These are phyloP conservation scores for Fusarium continuum DNA, from an alignment of 2,329 filamentous ascomycete species.

Conservation along the genomic window DNA sequence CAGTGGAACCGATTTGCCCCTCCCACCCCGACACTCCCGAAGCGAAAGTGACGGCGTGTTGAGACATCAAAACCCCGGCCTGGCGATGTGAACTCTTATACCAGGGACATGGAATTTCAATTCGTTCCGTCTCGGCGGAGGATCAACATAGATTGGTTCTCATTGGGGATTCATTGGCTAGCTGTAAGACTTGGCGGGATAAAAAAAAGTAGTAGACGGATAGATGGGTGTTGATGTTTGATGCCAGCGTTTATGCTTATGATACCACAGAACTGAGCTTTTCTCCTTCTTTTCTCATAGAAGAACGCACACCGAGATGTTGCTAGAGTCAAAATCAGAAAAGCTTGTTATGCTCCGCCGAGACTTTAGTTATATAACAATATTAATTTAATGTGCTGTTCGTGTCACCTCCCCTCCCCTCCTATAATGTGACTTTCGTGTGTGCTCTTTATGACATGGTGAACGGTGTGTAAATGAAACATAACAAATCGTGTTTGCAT, in stretches of 20 bases:
- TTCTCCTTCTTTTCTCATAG: conserved; percentile 28
- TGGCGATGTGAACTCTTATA: conserved; percentile 14
- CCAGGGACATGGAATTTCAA: conserved; percentile 12
- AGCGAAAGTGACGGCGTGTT: conserved; percentile 23
- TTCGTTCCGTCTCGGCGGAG: conserved; percentile 32
- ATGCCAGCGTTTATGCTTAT: conserved; percentile 41
- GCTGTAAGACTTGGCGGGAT: conserved; percentile 6
- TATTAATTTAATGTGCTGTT: conserved; percentile 34
- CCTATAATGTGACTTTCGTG: neutral
- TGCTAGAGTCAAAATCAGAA: conserved; percentile 35
- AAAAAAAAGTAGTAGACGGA: conserved; percentile 20
- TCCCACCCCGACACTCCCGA: conserved; percentile 27
- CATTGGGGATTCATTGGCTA: conserved; percentile 25
- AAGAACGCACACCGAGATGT: conserved; percentile 27
- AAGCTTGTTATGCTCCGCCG: conserved; percentile 36
- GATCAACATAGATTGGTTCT: conserved; percentile 22
- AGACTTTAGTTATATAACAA: conserved; percentile 35
- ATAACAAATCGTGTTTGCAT: too few species aligned
- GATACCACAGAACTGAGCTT: conserved; percentile 37
- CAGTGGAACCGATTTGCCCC: conserved; percentile 22
- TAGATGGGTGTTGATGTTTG: conserved; percentile 36
- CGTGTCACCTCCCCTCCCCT: too few species aligned
- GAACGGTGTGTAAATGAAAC: too few species aligned
- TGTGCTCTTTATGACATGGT: neutral
- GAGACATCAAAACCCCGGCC: conserved; percentile 23